phyloP scores from a whole-genome alignment of 768 basidiomycete species.

The Russula lepida region DNA sequence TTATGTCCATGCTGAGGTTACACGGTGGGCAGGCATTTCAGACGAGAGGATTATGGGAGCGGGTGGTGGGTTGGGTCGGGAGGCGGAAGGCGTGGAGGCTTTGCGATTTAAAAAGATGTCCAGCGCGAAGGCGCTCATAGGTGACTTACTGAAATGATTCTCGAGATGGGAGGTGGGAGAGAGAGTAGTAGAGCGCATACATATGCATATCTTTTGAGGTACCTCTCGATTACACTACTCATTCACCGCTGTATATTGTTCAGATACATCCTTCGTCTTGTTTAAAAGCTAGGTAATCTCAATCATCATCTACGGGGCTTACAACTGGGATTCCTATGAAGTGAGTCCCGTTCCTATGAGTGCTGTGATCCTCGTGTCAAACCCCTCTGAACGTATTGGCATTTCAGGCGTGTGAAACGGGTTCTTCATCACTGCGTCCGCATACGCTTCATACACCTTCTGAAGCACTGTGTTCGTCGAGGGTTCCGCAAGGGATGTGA shows the following conservation, averaged over 20 bases:
- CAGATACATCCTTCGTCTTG: neutral
- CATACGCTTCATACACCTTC: conserved; percentile 87
- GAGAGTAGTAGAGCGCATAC: neutral
- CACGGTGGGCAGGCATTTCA: conserved; percentile 10
- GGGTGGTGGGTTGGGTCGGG: conserved; percentile 7
- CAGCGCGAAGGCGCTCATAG: neutral
- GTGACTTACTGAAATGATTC: neutral
- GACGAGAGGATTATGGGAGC: conserved; percentile 14
- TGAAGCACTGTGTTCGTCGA: conserved; percentile 64
- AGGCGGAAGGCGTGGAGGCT: conserved; percentile 11
- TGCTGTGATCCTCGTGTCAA: conserved; percentile 62
- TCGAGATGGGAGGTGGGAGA: neutral
- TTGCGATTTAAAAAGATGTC: conserved; percentile 13
- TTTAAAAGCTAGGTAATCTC: neutral
- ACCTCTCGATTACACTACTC: conserved; percentile 7
- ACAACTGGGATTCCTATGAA: neutral
- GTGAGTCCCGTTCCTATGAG: conserved; percentile 33
- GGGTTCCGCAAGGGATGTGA: conserved; percentile 72
- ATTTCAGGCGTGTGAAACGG: conserved; percentile 99
- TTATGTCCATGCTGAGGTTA: conserved; percentile 15
- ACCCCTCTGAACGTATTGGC: conserved; percentile 89
- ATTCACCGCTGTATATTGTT: neutral
- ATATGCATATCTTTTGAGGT: neutral
- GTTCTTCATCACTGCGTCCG: conserved; percentile 97
- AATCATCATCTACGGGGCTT: neutral